These are phyloP conservation scores for Obba rivulosa DNA, from an alignment of 768 basidiomycete species.

Conservation along the genomic window DNA sequence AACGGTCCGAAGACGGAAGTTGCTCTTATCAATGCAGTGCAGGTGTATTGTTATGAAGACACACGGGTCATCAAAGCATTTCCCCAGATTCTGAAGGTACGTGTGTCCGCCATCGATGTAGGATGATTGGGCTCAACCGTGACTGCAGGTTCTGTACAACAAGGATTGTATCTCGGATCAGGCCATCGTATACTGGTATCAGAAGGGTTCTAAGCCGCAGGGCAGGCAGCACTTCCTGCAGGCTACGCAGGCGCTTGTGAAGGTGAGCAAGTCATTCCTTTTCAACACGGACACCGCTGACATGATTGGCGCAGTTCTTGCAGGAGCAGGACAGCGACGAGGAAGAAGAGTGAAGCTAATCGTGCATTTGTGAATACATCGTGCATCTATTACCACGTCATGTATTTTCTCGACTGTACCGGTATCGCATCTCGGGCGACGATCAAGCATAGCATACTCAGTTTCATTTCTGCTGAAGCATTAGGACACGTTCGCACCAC, in stretches of 20 bases:
- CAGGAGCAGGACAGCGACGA: conserved; percentile 83
- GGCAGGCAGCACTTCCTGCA: conserved; percentile 95
- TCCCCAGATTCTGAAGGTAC: conserved; percentile 87
- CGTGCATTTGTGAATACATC: no score
- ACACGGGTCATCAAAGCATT: conserved; percentile 93
- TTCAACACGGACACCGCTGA: background rate
- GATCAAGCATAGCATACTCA: no score
- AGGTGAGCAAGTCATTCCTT: conserved; percentile 43
- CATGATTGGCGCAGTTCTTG: conserved; percentile 59
- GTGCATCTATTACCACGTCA: no score
- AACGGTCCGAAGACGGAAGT: conserved; percentile 87
- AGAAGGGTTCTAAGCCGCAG: conserved; percentile 94
- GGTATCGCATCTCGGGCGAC: no score
- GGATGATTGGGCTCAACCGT: background rate
- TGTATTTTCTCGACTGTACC: no score
- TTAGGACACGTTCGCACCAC: no score
- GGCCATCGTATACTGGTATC: conserved; percentile 96
- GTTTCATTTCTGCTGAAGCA: no score
- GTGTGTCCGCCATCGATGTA: conserved; percentile 4
- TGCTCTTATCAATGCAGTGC: conserved; percentile 90
- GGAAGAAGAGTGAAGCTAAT: conserved; percentile 43
- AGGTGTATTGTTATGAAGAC: conserved; percentile 95
- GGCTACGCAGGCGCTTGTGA: conserved; percentile 81
- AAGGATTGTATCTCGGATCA: conserved; percentile 93
- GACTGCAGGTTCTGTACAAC: conserved; percentile 80